Evolutionary conservation across 352 stramenopile species (phyloP).

Genomic region (Lagenidium giganteum): DNA sequence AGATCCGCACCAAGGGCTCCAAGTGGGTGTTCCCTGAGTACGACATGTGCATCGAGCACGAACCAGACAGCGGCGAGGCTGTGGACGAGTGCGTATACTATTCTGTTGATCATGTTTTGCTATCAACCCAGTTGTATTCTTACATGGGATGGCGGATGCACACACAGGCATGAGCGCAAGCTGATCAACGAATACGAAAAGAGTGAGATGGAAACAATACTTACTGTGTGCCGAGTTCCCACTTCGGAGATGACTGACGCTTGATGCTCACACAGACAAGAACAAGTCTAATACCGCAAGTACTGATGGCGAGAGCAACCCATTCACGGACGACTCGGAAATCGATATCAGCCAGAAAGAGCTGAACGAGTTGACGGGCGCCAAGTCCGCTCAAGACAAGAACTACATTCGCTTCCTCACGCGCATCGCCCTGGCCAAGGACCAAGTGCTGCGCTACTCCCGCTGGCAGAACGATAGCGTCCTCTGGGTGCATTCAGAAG

Average conservation of each 20-base stretch:
- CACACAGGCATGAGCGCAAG: conserved; percentile 52
- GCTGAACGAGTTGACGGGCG: conserved; percentile 62
- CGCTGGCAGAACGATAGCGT: conserved; percentile 83
- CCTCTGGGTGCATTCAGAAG: conserved; percentile 88
- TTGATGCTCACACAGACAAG: conserved; percentile 1
- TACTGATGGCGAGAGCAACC: conserved; percentile 29
- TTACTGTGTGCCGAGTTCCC: no score
- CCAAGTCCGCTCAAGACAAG: conserved; percentile 59
- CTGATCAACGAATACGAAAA: conserved; percentile 68
- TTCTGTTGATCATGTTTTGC: neutral
- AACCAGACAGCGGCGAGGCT: conserved; percentile 54
- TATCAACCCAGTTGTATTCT: neutral
- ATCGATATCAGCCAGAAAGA: conserved; percentile 76
- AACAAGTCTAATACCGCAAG: neutral
- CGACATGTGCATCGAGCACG: conserved; percentile 73
- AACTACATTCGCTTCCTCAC: conserved; percentile 80
- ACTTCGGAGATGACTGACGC: no score
- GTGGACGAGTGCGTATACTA: conserved; percentile 42
- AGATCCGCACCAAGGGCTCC: conserved; percentile 42
- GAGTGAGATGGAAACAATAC: no score
- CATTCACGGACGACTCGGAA: conserved; percentile 64
- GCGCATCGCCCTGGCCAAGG: conserved; percentile 72
- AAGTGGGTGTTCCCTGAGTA: conserved; percentile 77
- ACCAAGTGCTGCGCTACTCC: conserved; percentile 86
- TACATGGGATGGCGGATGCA: no score